Evolutionary conservation across 2,329 filamentous ascomycete species (phyloP).

Genomic region (Myriosclerotinia curreyana): DNA sequence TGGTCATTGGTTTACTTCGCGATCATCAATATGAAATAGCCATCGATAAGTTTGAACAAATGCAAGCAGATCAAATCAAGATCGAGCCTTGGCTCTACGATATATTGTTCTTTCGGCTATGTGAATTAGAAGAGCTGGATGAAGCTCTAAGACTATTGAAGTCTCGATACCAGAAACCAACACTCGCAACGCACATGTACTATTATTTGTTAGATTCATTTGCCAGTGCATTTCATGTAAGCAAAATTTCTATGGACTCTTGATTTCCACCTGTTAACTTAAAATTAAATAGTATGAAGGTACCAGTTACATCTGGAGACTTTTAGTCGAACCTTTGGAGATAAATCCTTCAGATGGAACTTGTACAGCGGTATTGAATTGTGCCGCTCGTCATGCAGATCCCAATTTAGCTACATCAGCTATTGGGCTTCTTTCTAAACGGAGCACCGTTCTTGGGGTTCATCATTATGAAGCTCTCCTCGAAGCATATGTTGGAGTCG

Average conservation of each 20-base stretch:
- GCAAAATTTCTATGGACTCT: conserved; percentile 34
- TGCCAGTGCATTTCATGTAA: conserved; percentile 59
- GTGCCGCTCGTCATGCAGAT: conserved; percentile 68
- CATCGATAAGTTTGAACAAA: conserved; percentile 63
- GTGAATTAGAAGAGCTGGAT: conserved; percentile 69
- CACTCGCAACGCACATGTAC: conserved; percentile 49
- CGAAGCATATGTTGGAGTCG: conserved; percentile 60
- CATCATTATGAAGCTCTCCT: conserved; percentile 80
- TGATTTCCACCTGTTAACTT: conserved; percentile 6
- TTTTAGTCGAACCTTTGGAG: conserved; percentile 56
- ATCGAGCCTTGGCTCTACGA: conserved; percentile 75
- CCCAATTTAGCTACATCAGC: conserved; percentile 66
- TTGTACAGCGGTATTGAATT: conserved; percentile 65
- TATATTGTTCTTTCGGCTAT: conserved; percentile 71
- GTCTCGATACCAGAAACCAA: conserved; percentile 46
- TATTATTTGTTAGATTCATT: conserved; percentile 73
- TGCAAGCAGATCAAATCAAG: conserved; percentile 54
- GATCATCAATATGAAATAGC: conserved; percentile 83
- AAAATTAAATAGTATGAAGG: conserved; percentile 52
- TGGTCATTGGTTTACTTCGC: conserved; percentile 71
- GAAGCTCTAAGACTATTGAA: conserved; percentile 70
- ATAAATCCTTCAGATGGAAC: conserved; percentile 63
- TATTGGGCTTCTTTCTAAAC: conserved; percentile 60
- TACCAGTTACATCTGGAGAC: conserved; percentile 69
- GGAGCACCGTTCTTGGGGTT: conserved; percentile 55